Conservation (phyloP, 2,329 filamentous ascomycete species). For the Verruconis gallopava region DNA sequence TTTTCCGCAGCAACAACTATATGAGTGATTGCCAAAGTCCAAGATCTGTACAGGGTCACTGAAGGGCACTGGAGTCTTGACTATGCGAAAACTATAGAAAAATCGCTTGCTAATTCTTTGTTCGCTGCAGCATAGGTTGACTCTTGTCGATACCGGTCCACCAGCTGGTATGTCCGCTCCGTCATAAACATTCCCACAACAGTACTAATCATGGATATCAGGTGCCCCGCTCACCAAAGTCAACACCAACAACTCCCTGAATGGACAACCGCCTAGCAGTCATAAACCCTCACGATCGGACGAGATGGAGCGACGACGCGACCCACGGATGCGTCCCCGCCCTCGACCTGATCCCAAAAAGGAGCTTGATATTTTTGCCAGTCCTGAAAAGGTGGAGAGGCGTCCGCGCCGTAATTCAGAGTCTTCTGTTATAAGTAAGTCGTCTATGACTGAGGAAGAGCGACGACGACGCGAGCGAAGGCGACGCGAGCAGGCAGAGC, state of each 20-base stretch:
- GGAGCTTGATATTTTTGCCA: constrained; percentile 33
- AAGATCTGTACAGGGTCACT: constrained; percentile 23
- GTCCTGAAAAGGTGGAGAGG: constrained; percentile 28
- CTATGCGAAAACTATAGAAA: too few species aligned
- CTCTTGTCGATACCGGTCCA: constrained; percentile 44
- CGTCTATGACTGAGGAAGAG: constrained; percentile 47
- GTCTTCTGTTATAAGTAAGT: constrained; percentile 56
- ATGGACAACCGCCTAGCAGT: constrained; percentile 31
- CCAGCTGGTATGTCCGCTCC: constrained; percentile 5
- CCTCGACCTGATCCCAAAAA: constrained; percentile 11
- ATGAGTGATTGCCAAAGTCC: constrained; percentile 28
- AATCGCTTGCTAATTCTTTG: constrained; percentile 33
- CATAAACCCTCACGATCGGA: constrained; percentile 55
- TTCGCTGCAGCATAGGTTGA: constrained; percentile 49
- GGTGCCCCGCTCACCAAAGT: constrained; percentile 28
- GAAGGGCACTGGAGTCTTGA: too few species aligned
- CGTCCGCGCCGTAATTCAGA: constrained; percentile 66
- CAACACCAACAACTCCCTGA: constrained; percentile 30
- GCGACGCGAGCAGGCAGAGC: constrained; percentile 29
- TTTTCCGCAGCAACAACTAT: constrained; percentile 3
- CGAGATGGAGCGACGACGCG: constrained; percentile 41
- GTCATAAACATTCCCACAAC: constrained; percentile 13
- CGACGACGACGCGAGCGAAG: constrained; percentile 35
- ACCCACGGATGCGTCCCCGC: constrained; percentile 21
- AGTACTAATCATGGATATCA: constrained; percentile 14